Conservation (phyloP, 2,329 filamentous ascomycete species). For the Gnomoniopsis sp. region DNA sequence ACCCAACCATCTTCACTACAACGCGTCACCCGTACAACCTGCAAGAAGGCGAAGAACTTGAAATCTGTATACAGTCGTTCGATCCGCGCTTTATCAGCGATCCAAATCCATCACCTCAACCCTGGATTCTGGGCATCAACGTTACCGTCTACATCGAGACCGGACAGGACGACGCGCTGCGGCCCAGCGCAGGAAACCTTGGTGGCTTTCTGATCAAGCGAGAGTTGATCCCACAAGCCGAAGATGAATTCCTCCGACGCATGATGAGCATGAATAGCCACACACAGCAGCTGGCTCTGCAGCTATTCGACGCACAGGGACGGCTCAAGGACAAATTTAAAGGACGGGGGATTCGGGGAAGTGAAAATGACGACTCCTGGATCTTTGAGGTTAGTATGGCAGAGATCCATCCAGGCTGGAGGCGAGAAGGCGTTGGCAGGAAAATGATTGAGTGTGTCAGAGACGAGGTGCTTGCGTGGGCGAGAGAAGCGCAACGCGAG, state of each 20-base stretch:
- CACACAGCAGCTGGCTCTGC: not conserved
- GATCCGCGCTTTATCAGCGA: not conserved
- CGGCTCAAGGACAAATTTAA: not conserved
- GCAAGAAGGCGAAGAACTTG: too few species aligned
- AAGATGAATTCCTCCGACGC: not conserved
- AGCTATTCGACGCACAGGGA: not conserved
- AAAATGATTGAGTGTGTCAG: not conserved
- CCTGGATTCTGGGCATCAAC: not conserved
- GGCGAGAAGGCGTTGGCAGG: not conserved
- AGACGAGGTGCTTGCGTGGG: not conserved
- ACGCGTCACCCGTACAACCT: not conserved
- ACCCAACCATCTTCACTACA: not conserved
- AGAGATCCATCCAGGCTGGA: not conserved
- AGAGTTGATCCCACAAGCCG: not conserved
- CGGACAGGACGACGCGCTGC: not conserved
- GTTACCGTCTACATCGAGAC: not conserved
- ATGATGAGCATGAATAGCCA: not conserved
- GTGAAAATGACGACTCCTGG: not conserved
- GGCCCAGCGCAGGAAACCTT: not conserved
- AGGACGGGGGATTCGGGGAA: not conserved
- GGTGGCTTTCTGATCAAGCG: not conserved
- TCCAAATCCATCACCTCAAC: not conserved
- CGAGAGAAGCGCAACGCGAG: not conserved
- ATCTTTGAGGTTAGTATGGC: not conserved
- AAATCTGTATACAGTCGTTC: too few species aligned